phyloP scores from a whole-genome alignment of 139 green algal species.

The Edaphochlamys debaryana region DNA sequence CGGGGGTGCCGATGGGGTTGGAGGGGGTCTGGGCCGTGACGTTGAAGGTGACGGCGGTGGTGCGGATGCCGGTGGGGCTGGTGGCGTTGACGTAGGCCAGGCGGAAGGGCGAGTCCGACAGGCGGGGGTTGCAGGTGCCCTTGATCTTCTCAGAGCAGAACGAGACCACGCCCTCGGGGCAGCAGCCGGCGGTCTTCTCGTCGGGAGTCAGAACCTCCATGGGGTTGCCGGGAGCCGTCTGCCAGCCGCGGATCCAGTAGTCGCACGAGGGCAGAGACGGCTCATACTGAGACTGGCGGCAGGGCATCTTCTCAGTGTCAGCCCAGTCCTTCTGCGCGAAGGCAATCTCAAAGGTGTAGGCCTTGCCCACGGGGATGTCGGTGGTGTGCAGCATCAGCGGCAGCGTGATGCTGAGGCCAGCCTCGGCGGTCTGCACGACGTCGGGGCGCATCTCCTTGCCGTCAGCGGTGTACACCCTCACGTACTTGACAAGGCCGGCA shows the following conservation, averaged over 20 bases:
- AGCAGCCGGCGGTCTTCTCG: slow-evolving; percentile 29
- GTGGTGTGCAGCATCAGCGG: slow-evolving; percentile 6
- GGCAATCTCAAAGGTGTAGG: slow-evolving; percentile 44
- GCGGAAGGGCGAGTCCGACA: slow-evolving; percentile 29
- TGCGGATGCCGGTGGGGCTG: background rate
- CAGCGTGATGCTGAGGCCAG: slow-evolving; percentile 11
- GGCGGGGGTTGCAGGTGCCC: slow-evolving; percentile 33
- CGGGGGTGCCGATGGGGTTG: background rate
- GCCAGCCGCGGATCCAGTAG: slow-evolving; percentile 55
- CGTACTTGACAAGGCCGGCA: background rate
- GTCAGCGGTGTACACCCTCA: slow-evolving; percentile 29
- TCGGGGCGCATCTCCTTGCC: slow-evolving; percentile 3
- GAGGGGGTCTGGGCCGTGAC: background rate
- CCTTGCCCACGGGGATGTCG: slow-evolving; percentile 2
- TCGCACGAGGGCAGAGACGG: slow-evolving; percentile 43
- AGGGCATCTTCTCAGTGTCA: slow-evolving; percentile 45
- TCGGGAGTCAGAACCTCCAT: background rate
- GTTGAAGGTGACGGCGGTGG: slow-evolving; percentile 12
- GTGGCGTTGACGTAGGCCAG: slow-evolving; percentile 28
- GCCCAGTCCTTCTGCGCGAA: slow-evolving; percentile 24
- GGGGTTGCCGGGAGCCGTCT: slow-evolving; percentile 37
- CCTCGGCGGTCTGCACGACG: background rate
- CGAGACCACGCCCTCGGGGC: slow-evolving; percentile 35
- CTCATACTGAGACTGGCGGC: slow-evolving; percentile 22
- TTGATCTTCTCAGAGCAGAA: slow-evolving; percentile 35